Percentiles rank a stretch among this genome's conserved stretches.
phyloP scores from a whole-genome alignment of 192 early-diverging fungal species.

The Phlyctochytrium bullatum region DNA sequence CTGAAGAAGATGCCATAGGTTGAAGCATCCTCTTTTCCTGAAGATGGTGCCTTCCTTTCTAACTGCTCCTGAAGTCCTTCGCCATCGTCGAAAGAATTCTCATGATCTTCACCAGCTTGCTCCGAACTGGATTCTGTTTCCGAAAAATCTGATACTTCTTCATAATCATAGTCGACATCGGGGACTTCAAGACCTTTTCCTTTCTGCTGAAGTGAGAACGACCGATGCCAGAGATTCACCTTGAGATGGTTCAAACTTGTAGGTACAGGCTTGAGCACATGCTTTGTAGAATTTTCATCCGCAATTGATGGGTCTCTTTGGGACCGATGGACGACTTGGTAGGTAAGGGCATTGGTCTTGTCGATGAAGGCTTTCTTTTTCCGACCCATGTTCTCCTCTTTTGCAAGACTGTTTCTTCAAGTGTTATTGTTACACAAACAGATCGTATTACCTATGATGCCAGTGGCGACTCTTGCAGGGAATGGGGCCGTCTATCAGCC shows the following conservation, averaged over 20 bases:
- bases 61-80: slow-evolving; percentile 16
- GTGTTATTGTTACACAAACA: too few relatives aligned
- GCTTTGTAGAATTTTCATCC: slow-evolving; percentile 71
- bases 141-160: slow-evolving; percentile 27
- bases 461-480: too few relatives aligned
- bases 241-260: slow-evolving; percentile 62
- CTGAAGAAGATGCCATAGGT: slow-evolving; percentile 89
- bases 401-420: too few relatives aligned
- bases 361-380: slow-evolving; percentile 70
- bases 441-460: too few relatives aligned
- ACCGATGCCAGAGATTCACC: slow-evolving; percentile 11
- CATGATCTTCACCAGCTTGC: slow-evolving; percentile 8
- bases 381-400: slow-evolving; percentile 1
- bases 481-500: too few relatives aligned
- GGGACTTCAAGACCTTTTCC: slow-evolving; percentile 38
- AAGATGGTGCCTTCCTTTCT: slow-evolving; percentile 8
- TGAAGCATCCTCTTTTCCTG: slow-evolving; percentile 60
- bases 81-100: slow-evolving; percentile 32
- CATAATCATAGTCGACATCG: slow-evolving; percentile 34
- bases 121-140: slow-evolving; percentile 29
- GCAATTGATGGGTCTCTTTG: slow-evolving; percentile 89
- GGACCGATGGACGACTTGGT: slow-evolving; percentile 91
- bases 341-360: slow-evolving; percentile 78
- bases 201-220: slow-evolving; percentile 22
- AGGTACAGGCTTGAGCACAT: slow-evolving; percentile 78